Percentiles rank a stretch among this genome's conserved stretches.
Conservation (phyloP, 257 asterid species). For the Ajuga chamaepitys region DNA sequence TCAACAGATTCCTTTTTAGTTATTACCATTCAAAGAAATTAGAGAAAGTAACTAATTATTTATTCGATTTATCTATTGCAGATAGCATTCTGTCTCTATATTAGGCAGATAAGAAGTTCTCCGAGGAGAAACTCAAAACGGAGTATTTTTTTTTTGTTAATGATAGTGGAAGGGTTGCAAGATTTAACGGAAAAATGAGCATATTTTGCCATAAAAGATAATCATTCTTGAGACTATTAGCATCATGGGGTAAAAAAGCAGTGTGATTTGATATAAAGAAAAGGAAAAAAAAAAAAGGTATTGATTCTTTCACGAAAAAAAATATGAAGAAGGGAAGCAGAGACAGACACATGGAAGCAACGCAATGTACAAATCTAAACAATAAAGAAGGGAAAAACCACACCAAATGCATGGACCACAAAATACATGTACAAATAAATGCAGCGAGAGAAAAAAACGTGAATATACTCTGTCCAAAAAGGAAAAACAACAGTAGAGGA, state of each 20-base stretch:
- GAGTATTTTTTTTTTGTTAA: too few species aligned
- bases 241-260: too few species aligned
- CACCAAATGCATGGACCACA: constrained; percentile 44
- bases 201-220: too few species aligned
- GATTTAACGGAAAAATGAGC: too few species aligned
- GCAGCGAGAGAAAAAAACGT: constrained; percentile 27
- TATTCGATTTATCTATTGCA: too few species aligned
- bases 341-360: background rate
- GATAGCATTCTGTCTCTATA: too few species aligned
- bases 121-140: too few species aligned
- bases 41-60: too few species aligned
- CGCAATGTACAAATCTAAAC: constrained; percentile 8
- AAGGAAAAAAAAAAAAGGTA: background rate
- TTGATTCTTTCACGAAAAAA: background rate
- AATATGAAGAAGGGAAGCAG: background rate
- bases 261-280: too few species aligned
- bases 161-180: too few species aligned
- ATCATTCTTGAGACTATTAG: background rate
- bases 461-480: constrained; percentile 47
- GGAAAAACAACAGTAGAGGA: constrained; percentile 17
- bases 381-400: background rate
- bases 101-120: too few species aligned
- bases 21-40: too few species aligned
- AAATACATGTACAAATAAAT: constrained; percentile 20
- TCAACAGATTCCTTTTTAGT: background rate